A percentile compares a stretch with the other conserved stretches of the same genome.
Conservation (phyloP, 2,329 filamentous ascomycete species). For the Nannizzia gypsea region DNA sequence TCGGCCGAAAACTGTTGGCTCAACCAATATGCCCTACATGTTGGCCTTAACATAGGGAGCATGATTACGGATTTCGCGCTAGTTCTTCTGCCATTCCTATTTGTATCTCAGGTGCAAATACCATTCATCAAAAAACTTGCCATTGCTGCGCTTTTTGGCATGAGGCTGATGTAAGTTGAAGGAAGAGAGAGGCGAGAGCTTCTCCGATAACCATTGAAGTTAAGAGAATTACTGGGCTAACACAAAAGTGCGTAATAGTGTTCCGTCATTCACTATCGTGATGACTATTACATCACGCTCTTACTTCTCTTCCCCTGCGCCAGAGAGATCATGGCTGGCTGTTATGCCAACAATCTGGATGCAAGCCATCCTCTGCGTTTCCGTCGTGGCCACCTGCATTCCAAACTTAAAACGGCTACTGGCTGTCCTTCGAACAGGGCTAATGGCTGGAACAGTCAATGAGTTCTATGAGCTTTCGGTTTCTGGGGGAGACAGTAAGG, state of each 20-base stretch:
- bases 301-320: slow-evolving; percentile 13
- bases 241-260: slow-evolving; percentile 9
- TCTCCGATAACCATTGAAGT: background rate
- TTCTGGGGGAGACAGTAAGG: slow-evolving; percentile 10
- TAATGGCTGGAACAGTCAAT: slow-evolving; percentile 17
- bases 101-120: slow-evolving; percentile 17
- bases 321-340: slow-evolving; percentile 17
- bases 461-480: slow-evolving; percentile 16
- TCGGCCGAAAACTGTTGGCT: slow-evolving; percentile 15
- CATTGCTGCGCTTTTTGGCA: slow-evolving; percentile 16
- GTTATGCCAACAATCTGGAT: slow-evolving; percentile 18
- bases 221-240: slow-evolving; percentile 2
- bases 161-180: slow-evolving; percentile 16
- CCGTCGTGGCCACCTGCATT: slow-evolving; percentile 20
- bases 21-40: slow-evolving; percentile 16
- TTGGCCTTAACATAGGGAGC: slow-evolving; percentile 14
- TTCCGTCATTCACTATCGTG: slow-evolving; percentile 15
- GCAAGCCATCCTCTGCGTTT: slow-evolving; percentile 15
- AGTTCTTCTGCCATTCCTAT: slow-evolving; percentile 16
- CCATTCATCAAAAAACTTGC: slow-evolving; percentile 13
- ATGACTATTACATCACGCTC: slow-evolving; percentile 10
- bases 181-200: background rate
- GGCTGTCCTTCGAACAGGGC: slow-evolving; percentile 17
- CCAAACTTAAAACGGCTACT: slow-evolving; percentile 18
- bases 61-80: slow-evolving; percentile 17